Evolutionary conservation across 352 stramenopile species (phyloP).

Genomic region (Globisporangium cederbergense): DNA sequence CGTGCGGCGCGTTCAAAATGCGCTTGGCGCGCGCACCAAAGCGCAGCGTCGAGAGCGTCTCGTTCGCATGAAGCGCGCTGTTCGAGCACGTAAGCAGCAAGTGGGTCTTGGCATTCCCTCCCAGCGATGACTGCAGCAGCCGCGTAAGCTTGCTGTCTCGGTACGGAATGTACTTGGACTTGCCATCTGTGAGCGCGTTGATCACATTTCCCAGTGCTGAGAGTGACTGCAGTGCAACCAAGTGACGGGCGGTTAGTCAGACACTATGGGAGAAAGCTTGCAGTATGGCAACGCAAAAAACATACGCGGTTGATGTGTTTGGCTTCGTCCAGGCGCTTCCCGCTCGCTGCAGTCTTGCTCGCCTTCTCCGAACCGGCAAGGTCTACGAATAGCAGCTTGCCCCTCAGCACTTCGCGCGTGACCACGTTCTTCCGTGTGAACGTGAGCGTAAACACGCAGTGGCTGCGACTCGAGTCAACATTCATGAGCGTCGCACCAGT

Average conservation of each 20-base stretch:
- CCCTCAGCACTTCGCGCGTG: constrained; percentile 8
- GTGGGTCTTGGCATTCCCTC: constrained; percentile 86
- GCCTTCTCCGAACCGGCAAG: constrained; percentile 68
- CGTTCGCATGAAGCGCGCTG: constrained; percentile 34
- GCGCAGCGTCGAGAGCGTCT: constrained; percentile 87
- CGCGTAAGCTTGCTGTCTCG: constrained; percentile 88
- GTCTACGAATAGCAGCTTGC: constrained; percentile 58
- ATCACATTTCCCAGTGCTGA: constrained; percentile 72
- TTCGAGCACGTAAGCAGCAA: constrained; percentile 68
- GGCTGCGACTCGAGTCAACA: constrained; percentile 57
- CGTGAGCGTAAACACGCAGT: constrained; percentile 63
- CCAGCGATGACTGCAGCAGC: constrained; percentile 82
- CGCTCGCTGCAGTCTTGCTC: constrained; percentile 48
- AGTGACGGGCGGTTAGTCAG: not conserved
- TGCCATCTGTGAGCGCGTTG: constrained; percentile 48
- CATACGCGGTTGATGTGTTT: constrained; percentile 71
- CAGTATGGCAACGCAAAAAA: not conserved
- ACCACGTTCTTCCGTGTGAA: constrained; percentile 27
- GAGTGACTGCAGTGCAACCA: constrained; percentile 39
- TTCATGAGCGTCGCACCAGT: constrained; percentile 58
- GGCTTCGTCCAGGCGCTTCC: constrained; percentile 57
- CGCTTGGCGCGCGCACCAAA: constrained; percentile 88
- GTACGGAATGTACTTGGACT: constrained; percentile 61
- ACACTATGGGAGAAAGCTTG: no score
- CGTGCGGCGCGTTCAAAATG: constrained; percentile 62